phyloP scores from a whole-genome alignment of 768 basidiomycete genomes.

The Tylopilus felleus region DNA sequence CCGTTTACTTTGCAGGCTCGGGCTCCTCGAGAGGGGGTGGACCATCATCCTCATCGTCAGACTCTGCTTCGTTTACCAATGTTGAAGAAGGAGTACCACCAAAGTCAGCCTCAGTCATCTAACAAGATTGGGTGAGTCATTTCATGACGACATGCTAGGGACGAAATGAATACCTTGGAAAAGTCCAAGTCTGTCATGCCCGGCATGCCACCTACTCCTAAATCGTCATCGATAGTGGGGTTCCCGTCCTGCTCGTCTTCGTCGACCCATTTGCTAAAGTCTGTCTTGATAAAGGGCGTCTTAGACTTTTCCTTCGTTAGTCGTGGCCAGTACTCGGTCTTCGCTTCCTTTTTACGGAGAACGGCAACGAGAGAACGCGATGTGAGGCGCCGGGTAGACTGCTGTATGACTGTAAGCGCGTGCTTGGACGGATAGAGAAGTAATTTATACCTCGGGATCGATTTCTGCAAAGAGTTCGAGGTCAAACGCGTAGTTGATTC shows the following conservation, averaged over 20 bases:
- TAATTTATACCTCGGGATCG: conserved; percentile 58
- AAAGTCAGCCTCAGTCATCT: conserved; percentile 32
- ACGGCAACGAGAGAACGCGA: conserved; percentile 65
- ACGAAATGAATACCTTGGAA: conserved; percentile 43
- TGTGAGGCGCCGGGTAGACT: conserved; percentile 48
- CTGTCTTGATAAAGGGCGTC: conserved; percentile 85
- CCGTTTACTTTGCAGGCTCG: conserved; percentile 30
- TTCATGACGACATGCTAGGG: conserved; percentile 2
- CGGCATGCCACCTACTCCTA: conserved; percentile 32
- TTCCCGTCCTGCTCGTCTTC: conserved; percentile 92
- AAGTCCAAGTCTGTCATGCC: conserved; percentile 50
- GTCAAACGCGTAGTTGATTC: conserved; percentile 69
- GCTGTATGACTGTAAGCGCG: conserved; percentile 12
- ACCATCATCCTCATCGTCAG: conserved; percentile 52
- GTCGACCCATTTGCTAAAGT: conserved; percentile 94
- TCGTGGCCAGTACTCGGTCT: conserved; percentile 87
- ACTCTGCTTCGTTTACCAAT: not conserved
- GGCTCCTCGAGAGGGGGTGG: conserved; percentile 82
- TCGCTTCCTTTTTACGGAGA: conserved; percentile 76
- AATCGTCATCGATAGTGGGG: conserved; percentile 37
- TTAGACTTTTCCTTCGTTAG: conserved; percentile 85
- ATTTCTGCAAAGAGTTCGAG: conserved; percentile 77
- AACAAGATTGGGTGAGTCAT: conserved; percentile 6
- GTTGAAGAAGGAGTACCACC: conserved; percentile 12
- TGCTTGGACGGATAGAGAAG: not conserved